Evolutionary conservation across 2,329 filamentous ascomycete genomes (phyloP).

Genomic region (Thielaviopsis euricoi): DNA sequence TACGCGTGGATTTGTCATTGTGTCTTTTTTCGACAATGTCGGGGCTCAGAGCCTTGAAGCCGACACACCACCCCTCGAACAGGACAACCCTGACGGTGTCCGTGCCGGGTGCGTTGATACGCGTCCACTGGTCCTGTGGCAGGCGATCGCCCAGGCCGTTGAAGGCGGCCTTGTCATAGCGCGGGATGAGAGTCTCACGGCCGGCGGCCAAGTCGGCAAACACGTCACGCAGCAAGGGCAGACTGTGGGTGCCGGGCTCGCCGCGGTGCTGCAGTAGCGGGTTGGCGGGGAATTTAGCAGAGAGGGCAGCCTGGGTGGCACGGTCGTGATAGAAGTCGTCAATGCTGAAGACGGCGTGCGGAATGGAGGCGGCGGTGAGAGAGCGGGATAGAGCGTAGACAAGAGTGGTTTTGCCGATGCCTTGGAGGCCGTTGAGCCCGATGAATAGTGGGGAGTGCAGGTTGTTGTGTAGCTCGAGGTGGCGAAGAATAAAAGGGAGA

Average conservation of each 20-base stretch:
- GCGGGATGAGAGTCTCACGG: conserved; percentile 44
- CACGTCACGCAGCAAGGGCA: conserved; percentile 29
- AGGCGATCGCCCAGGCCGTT: conserved; percentile 61
- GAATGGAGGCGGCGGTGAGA: conserved; percentile 38
- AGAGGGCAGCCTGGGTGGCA: conserved; percentile 47
- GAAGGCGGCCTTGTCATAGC: conserved; percentile 72
- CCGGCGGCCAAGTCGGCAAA: conserved; percentile 41
- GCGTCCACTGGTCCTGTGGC: conserved; percentile 43
- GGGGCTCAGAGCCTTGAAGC: conserved; percentile 49
- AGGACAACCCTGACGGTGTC: conserved; percentile 47
- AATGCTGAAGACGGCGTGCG: conserved; percentile 56
- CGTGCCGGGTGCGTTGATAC: conserved; percentile 34
- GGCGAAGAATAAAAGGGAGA: conserved; percentile 57
- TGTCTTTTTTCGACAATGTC: conserved; percentile 34
- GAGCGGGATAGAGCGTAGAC: conserved; percentile 49
- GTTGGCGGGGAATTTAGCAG: conserved; percentile 50
- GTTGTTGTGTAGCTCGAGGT: conserved; percentile 20
- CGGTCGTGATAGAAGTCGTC: conserved; percentile 82
- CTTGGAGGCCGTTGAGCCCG: conserved; percentile 82
- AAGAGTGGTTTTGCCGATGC: conserved; percentile 81
- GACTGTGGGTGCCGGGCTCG: conserved; percentile 71
- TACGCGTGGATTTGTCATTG: conserved; percentile 31
- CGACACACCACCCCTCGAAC: conserved; percentile 84
- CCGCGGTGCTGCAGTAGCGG: conserved; percentile 66
- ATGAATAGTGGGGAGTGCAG: conserved; percentile 51